These are phyloP conservation scores for Chrysosphaeria jannelii DNA, from an alignment of 2,329 filamentous ascomycete species.

Conservation along the genomic window DNA sequence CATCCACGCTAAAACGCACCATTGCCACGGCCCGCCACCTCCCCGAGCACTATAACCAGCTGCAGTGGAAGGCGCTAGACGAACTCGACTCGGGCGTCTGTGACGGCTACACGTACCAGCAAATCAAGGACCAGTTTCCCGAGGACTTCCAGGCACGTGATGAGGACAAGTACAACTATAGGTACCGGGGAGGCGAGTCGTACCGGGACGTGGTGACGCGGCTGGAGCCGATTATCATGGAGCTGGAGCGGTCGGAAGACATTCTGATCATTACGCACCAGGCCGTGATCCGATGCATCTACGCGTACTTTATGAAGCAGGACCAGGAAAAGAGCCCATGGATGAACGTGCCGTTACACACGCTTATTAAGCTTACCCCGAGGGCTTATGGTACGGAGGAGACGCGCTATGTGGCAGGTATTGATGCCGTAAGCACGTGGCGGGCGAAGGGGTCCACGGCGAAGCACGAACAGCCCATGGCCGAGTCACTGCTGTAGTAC, in stretches of 20 bases:
- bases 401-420: conserved; percentile 63
- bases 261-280: conserved; percentile 97
- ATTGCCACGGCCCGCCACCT: conserved; percentile 76
- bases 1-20: conserved; percentile 41
- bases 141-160: conserved; percentile 90
- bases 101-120: conserved; percentile 82
- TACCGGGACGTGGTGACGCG: conserved; percentile 93
- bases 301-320: conserved; percentile 97
- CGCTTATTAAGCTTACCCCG: conserved; percentile 84
- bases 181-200: conserved; percentile 85
- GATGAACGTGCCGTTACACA: conserved; percentile 96
- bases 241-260: conserved; percentile 82
- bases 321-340: conserved; percentile 78
- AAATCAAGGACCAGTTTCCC: conserved; percentile 73
- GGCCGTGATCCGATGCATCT: conserved; percentile 86
- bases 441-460: conserved; percentile 77
- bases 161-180: conserved; percentile 98
- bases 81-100: conserved; percentile 92
- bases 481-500: conserved; percentile 7
- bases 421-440: conserved; percentile 90
- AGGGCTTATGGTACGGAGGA: conserved; percentile 84
- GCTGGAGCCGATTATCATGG: conserved; percentile 97
- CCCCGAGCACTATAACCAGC: conserved; percentile 56
- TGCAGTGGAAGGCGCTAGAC: conserved; percentile 96
- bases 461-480: conserved; percentile 41